Evolutionary conservation across 139 green algal species (phyloP).

Genomic region (Diplosphaera chodatii): DNA sequence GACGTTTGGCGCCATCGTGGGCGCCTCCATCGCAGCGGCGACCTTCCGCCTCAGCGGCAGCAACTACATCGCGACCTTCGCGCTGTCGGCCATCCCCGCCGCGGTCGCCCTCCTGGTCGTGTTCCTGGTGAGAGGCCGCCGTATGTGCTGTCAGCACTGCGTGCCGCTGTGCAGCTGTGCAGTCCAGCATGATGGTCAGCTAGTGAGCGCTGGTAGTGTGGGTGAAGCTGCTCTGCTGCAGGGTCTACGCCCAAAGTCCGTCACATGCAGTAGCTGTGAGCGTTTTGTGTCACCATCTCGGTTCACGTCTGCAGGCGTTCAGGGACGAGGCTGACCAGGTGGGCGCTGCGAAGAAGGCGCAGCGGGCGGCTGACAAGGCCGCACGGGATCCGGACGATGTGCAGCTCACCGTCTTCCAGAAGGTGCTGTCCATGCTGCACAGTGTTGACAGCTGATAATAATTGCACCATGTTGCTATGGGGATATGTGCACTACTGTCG

Average conservation of each 20-base stretch:
- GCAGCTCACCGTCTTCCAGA: constrained; percentile 12
- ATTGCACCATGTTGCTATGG: too few species aligned
- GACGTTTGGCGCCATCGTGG: constrained; percentile 66
- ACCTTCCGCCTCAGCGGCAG: constrained; percentile 51
- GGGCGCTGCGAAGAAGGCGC: constrained; percentile 19
- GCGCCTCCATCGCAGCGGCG: constrained; percentile 36
- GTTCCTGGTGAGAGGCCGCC: constrained; percentile 14
- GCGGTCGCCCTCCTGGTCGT: constrained; percentile 45
- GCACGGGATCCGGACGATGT: constrained; percentile 2
- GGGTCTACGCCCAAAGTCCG: too few species aligned
- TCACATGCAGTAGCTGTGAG: too few species aligned
- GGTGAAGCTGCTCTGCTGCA: too few species aligned
- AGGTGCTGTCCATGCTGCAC: constrained; percentile 12
- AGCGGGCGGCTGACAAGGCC: neutral
- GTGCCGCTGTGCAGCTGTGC: too few species aligned
- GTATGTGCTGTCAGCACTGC: too few species aligned
- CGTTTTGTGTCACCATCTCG: neutral
- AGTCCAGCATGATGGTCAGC: too few species aligned
- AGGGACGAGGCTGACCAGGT: constrained; percentile 7
- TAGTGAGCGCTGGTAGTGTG: too few species aligned
- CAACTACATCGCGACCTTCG: constrained; percentile 70
- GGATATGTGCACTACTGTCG: too few species aligned
- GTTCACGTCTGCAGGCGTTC: constrained; percentile 11
- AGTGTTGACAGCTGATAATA: too few species aligned
- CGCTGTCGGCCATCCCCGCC: constrained; percentile 48